Conservation (phyloP, 768 basidiomycete species). For the Panaeolus papilionaceus region DNA sequence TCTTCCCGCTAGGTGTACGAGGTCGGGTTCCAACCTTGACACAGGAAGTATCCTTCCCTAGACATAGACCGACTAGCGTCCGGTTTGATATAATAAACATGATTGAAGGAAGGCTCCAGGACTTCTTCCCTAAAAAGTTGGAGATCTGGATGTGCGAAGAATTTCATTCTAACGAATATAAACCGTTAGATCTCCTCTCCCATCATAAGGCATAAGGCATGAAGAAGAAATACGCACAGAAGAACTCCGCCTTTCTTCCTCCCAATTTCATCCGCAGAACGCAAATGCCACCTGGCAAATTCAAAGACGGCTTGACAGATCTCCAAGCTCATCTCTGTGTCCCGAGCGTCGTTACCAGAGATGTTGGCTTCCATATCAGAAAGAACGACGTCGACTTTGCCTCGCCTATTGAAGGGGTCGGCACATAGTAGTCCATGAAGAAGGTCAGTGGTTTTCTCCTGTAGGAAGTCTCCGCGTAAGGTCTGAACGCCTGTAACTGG, state of each 20-base stretch:
- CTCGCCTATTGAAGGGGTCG: conserved; percentile 33
- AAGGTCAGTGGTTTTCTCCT: conserved; percentile 49
- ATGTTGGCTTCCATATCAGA: conserved; percentile 92
- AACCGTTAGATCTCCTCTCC: not conserved
- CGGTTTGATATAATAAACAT: conserved; percentile 80
- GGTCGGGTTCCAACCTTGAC: conserved; percentile 66
- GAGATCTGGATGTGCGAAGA: conserved; percentile 81
- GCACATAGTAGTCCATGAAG: conserved; percentile 44
- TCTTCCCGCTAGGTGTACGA: not conserved
- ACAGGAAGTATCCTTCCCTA: conserved; percentile 87
- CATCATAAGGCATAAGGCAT: conserved; percentile 2
- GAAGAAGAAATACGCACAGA: conserved; percentile 48
- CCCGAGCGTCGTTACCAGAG: conserved; percentile 70
- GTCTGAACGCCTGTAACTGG: conserved; percentile 77
- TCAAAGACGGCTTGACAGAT: conserved; percentile 77
- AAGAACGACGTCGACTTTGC: conserved; percentile 78
- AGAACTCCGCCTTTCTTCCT: conserved; percentile 56
- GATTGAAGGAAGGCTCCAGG: conserved; percentile 67
- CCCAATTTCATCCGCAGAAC: conserved; percentile 49
- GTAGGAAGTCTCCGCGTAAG: conserved; percentile 82
- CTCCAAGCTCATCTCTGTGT: conserved; percentile 71
- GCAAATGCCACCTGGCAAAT: conserved; percentile 65
- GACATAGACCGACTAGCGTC: conserved; percentile 80
- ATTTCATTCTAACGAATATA: conserved; percentile 68
- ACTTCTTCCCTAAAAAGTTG: conserved; percentile 65